A percentile compares a stretch with the other conserved stretches of the same genome.
Conservation (phyloP, 345 rosid species). For the Arabidopsis suecica region DNA sequence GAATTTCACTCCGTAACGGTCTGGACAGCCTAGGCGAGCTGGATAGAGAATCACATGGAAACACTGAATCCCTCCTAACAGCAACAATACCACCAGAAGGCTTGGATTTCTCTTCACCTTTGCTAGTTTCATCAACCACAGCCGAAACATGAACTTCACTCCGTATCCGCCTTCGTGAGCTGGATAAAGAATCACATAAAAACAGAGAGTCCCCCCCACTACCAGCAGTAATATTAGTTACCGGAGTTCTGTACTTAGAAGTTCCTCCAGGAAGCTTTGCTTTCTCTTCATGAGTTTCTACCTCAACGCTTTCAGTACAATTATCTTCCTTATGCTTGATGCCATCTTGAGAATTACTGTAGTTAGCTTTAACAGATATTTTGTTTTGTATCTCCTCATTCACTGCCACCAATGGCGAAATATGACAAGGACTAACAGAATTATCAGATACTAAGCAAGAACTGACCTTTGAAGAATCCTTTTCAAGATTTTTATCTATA, state of each 20-base stretch:
- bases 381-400: slow-evolving; percentile 45
- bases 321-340: slow-evolving; percentile 45
- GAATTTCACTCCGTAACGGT: slow-evolving; percentile 31
- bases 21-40: slow-evolving; percentile 24
- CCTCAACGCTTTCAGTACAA: slow-evolving; percentile 19
- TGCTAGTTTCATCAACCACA: slow-evolving; percentile 14
- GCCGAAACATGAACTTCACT: slow-evolving; percentile 35
- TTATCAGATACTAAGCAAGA: slow-evolving; percentile 35
- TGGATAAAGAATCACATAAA: slow-evolving; percentile 32
- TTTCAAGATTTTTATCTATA: slow-evolving; percentile 38
- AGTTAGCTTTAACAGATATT: slow-evolving; percentile 35
- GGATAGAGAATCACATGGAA: slow-evolving; percentile 29
- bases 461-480: slow-evolving; percentile 35
- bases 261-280: slow-evolving; percentile 18
- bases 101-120: slow-evolving; percentile 19
- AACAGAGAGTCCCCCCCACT: slow-evolving; percentile 29
- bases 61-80: slow-evolving; percentile 17
- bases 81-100: slow-evolving; percentile 27
- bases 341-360: slow-evolving; percentile 36
- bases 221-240: slow-evolving; percentile 20
- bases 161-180: slow-evolving; percentile 21
- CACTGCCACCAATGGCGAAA: slow-evolving; percentile 34
- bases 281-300: slow-evolving; percentile 27
- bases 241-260: slow-evolving; percentile 22
- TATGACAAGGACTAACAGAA: slow-evolving; percentile 40